Conservation (phyloP, 768 basidiomycete genomes). For the Serendipita sp. region DNA sequence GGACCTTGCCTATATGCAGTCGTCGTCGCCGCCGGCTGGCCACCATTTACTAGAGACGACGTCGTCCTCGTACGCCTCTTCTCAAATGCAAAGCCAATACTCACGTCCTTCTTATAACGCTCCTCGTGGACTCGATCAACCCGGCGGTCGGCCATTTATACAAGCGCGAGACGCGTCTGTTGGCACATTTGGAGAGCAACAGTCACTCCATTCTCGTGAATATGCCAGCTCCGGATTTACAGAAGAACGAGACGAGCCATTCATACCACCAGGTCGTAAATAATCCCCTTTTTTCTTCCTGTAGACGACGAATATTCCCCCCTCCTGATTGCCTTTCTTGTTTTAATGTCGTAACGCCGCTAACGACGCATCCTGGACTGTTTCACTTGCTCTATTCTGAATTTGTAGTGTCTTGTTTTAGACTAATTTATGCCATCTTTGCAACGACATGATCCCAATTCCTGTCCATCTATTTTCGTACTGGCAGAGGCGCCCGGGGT, state of each 20-base stretch:
- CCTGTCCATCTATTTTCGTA: too few relatives aligned
- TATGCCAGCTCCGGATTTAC: neutral
- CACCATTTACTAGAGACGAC: neutral
- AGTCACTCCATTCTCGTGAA: neutral
- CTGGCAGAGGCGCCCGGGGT: too few relatives aligned
- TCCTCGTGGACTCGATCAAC: neutral
- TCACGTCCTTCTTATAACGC: neutral
- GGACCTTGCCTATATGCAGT: neutral
- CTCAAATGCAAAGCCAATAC: neutral
- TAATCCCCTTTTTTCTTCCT: neutral
- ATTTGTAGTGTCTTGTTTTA: too few relatives aligned
- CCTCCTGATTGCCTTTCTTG: too few relatives aligned
- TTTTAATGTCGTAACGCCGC: too few relatives aligned
- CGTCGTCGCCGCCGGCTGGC: neutral
- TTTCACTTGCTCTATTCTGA: too few relatives aligned
- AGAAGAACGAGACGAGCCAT: conserved; percentile 2
- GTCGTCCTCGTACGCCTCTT: neutral
- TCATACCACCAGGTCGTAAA: neutral
- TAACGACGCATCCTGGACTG: too few relatives aligned
- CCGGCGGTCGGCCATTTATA: neutral
- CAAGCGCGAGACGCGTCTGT: neutral
- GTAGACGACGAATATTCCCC: neutral
- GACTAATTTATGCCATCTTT: too few relatives aligned
- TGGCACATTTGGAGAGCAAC: neutral
- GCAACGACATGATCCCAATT: too few relatives aligned